phyloP scores from a whole-genome alignment of 495 filamentous ascomycete genomes.

The Lindgomyces ingoldianus region DNA sequence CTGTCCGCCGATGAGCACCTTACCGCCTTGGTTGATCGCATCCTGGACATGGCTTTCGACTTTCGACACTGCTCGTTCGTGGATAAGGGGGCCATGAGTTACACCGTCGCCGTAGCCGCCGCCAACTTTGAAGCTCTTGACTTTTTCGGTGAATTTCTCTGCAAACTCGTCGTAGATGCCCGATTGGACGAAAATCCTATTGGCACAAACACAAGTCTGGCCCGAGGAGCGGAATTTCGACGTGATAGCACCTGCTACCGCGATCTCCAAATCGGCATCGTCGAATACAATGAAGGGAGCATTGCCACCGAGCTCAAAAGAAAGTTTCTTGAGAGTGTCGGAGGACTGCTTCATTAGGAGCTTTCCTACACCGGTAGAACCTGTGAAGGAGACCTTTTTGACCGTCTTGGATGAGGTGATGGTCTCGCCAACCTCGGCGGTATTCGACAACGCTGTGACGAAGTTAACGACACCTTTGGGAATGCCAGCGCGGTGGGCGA shows the following conservation, averaged over 20 bases:
- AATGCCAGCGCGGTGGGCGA: constrained; percentile 61
- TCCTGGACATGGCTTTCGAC: constrained; percentile 46
- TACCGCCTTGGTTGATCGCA: constrained; percentile 45
- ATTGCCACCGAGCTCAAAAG: constrained; percentile 74
- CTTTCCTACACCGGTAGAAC: constrained; percentile 65
- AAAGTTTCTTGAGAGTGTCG: constrained; percentile 68
- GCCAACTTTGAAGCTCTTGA: constrained; percentile 49
- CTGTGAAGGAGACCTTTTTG: constrained; percentile 75
- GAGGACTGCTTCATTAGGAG: constrained; percentile 61
- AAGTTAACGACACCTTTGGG: constrained; percentile 62
- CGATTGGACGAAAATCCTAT: constrained; percentile 67
- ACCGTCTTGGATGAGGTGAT: constrained; percentile 65
- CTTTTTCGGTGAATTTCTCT: constrained; percentile 45
- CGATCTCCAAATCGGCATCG: constrained; percentile 67
- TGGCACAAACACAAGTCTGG: constrained; percentile 75
- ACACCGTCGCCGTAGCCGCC: constrained; percentile 47
- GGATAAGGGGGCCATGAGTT: constrained; percentile 50
- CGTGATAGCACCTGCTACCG: constrained; percentile 59
- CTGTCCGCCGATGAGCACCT: constrained; percentile 49
- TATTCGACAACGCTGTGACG: constrained; percentile 63
- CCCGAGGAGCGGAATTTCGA: constrained; percentile 70
- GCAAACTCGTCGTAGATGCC: constrained; percentile 52
- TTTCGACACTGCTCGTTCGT: constrained; percentile 48
- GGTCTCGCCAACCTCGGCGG: constrained; percentile 62
- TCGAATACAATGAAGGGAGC: constrained; percentile 75